Evolutionary conservation across 805 yeast species (phyloP), one percentile per base, ranked within the genome.

Genomic region (Tetrapisispora fleetii): DNA sequence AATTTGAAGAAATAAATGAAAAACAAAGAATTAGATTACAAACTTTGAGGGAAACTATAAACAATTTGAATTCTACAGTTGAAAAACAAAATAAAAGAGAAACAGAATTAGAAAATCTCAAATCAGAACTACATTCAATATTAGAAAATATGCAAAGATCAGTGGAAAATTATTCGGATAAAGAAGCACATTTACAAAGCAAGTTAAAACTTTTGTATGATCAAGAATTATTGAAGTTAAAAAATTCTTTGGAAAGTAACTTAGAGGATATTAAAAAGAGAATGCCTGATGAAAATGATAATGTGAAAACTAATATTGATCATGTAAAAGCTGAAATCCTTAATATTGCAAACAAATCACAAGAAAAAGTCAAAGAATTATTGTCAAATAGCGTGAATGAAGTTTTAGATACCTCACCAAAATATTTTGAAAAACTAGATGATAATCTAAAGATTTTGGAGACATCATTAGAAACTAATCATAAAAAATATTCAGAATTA

Each of bases 81-180:
- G 65, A 60, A 27, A 51, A 50, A 43, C 62, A 59, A 37, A 58
- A 54, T 40, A 56, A 46, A 46, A 60, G 57, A 42, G 67, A 63
- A 49, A 53, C 53, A 40, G 60, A 58, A 27, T 51, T 63, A 40
- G 56, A 57, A 3, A 56, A 52, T 8, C 50, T 53, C 7, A 57
- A 59, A 3, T 48, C 53, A 8, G 56, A 54, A 18, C 49, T 63
- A 22, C 51, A 58, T 44, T 43, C 53, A 13, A 55, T 56, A 1
- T 46, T 57, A 13, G 45, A 50, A 9, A 45, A 50, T 13, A 54
- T 62, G 58, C 57, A 61, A 36, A 38, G 49, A 5, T 52, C 58
- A 2, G 48, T 63, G 4, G 46, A 53, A 16, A 49, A 50, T 10
- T 58, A 60, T 38, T 55, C 58, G 21, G 49, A 52, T 32, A 51